These are phyloP conservation scores for Mycosphaerella sp. DNA, from an alignment of 2,329 filamentous ascomycete genomes.

Conservation along the genomic window DNA sequence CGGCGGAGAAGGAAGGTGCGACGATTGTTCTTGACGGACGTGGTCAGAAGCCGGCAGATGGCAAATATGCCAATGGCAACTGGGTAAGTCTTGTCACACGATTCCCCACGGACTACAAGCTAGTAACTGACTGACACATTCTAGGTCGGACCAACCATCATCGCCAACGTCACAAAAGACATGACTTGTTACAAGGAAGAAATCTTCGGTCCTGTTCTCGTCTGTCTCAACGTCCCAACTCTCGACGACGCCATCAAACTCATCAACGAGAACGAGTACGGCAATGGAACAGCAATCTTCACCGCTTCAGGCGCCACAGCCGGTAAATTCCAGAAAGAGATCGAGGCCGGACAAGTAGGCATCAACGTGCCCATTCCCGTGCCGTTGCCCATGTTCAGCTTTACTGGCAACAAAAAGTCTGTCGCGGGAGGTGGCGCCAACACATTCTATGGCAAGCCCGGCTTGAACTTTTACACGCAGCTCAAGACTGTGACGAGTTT, in stretches of 20 bases:
- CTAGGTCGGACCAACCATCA: conserved; percentile 72
- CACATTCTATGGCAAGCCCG: conserved; percentile 92
- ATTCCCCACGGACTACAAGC: neutral
- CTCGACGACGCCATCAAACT: conserved; percentile 73
- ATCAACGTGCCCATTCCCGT: conserved; percentile 78
- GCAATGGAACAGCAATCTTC: conserved; percentile 81
- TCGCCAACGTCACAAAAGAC: conserved; percentile 69
- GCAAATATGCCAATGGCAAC: conserved; percentile 79
- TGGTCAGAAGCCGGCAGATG: conserved; percentile 55
- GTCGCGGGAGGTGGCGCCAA: conserved; percentile 85
- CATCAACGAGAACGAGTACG: conserved; percentile 82
- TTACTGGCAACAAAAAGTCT: conserved; percentile 70
- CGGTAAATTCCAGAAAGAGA: conserved; percentile 69
- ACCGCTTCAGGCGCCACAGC: conserved; percentile 71
- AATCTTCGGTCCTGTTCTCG: conserved; percentile 78
- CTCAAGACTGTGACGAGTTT: conserved; percentile 93
- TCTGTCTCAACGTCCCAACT: conserved; percentile 71
- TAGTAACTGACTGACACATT: conserved; percentile 18
- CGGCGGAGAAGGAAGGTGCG: conserved; percentile 72
- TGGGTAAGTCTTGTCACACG: conserved; percentile 46
- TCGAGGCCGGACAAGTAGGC: conserved; percentile 79
- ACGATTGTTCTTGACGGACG: conserved; percentile 77
- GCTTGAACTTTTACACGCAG: conserved; percentile 92
- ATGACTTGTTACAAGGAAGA: conserved; percentile 84
- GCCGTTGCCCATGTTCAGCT: conserved; percentile 36